These are phyloP conservation scores for Skeletonema grethae DNA, from an alignment of 108 stramenopile genomes.

Conservation along the genomic window DNA sequence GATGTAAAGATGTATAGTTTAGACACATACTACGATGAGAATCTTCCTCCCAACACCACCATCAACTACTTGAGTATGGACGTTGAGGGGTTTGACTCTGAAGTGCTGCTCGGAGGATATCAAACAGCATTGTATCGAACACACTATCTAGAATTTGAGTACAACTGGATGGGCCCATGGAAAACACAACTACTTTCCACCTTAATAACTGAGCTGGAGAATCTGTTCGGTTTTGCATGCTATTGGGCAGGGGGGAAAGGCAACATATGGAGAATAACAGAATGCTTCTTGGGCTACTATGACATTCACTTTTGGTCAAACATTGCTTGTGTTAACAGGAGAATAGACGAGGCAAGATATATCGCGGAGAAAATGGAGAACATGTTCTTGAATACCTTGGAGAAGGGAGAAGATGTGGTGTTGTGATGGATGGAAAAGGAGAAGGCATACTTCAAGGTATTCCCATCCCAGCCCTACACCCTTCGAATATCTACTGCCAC, in stretches of 20 bases:
- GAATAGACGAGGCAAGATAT: slow-evolving; percentile 15
- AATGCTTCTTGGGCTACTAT: slow-evolving; percentile 35
- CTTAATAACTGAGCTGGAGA: slow-evolving; percentile 15
- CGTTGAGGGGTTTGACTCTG: slow-evolving; percentile 37
- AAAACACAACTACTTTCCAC: slow-evolving; percentile 11
- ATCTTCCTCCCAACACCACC: slow-evolving; percentile 7
- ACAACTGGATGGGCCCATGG: slow-evolving; percentile 48
- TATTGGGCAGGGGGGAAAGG: slow-evolving; percentile 34
- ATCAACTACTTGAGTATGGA: slow-evolving; percentile 30
- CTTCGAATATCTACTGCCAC: too few species aligned
- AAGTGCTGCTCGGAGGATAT: slow-evolving; percentile 31
- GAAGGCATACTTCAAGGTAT: too few species aligned
- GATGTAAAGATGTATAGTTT: slow-evolving; percentile 39
- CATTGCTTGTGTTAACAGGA: slow-evolving; percentile 68
- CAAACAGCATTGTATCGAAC: slow-evolving; percentile 2
- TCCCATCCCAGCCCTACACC: too few species aligned
- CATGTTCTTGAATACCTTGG: slow-evolving; percentile 47
- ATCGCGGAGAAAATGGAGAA: slow-evolving; percentile 60
- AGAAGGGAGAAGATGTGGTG: neutral
- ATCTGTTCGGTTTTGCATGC: slow-evolving; percentile 19
- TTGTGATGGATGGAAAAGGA: too few species aligned
- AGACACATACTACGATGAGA: slow-evolving; percentile 24
- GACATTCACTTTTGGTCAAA: slow-evolving; percentile 64
- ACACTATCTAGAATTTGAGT: slow-evolving; percentile 45
- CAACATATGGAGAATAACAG: slow-evolving; percentile 30